Evolutionary conservation across 192 early-diverging fungal genomes (phyloP), one percentile per base, ranked within the genome.

Genomic region (Irineochytrium annulatum): DNA sequence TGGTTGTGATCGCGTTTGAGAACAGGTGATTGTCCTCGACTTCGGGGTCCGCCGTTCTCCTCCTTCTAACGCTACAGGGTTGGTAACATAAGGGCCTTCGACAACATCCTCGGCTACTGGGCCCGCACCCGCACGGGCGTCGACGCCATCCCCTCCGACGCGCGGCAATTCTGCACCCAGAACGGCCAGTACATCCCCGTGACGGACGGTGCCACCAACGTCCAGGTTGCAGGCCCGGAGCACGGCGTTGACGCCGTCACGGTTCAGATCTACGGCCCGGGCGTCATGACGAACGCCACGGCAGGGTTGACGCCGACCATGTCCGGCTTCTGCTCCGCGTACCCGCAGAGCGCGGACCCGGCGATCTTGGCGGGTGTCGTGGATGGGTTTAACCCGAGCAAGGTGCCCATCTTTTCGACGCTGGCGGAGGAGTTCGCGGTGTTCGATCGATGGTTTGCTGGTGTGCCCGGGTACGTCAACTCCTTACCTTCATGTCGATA

Each of bases 361-460:
- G 35, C 34, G 28, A 19, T 31, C 17, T 16, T 65, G 32, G 22
- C 29, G 3, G 35, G 57, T 29, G 43, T 57, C 11, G 57, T 65
- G 48, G 35, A 35, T 3, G 33, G 37, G n/a, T 67, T 30, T 29
- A 43, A 64, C 28, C 65, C 65, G 27, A 30, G 33, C 13, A 44
- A 46, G 20, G 27, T 63, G 2, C 65, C 65, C 11, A 56, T 67
- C 24, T 28, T 20, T 29, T 22, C 33, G 22, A 34, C 65, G 16
- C 43, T 67, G 37, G 65, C 65, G 24, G 31, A 48, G 11, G 65
- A 67, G 14, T 67, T 34, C 51, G 45, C 48, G 20, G 52, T 67
- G 16, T 48, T 67, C 2, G 60, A 67, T 34, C 29, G 61, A 16
- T 67, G 60, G 60, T 67, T 67, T 45, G n/a, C 61, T 24, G 63